Conservation (phyloP, 2,329 filamentous ascomycete species). For the Rugonectria rugulosa region DNA sequence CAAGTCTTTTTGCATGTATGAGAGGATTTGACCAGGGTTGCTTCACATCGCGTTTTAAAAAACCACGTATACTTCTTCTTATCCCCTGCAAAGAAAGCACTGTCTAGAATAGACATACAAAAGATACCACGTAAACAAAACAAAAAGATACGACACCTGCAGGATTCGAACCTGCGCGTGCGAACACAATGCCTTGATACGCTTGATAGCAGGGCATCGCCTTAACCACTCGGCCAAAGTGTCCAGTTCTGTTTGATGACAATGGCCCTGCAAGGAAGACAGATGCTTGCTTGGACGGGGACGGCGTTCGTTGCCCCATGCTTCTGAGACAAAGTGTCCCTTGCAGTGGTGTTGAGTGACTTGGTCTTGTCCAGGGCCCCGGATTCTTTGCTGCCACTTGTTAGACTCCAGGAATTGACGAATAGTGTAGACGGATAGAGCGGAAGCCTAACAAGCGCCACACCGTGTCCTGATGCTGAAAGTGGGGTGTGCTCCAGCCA, state of each 20-base stretch:
- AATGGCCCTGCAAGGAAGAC: background rate
- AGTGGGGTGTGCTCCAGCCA: conserved; percentile 35
- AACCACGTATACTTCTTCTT: too few relatives aligned
- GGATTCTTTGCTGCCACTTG: too few relatives aligned
- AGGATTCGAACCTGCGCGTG: conserved; percentile 21
- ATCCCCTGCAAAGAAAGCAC: too few relatives aligned
- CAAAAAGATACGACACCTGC: conserved; percentile 10
- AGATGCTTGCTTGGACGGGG: background rate
- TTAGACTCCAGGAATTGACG: too few relatives aligned
- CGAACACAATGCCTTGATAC: conserved; percentile 22
- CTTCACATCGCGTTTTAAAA: too few relatives aligned
- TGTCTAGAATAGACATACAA: background rate
- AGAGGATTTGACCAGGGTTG: too few relatives aligned
- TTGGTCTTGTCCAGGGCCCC: too few relatives aligned
- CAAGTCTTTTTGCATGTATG: too few relatives aligned
- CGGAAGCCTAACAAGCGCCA: background rate
- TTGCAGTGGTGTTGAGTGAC: too few relatives aligned
- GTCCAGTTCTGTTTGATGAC: conserved; percentile 7
- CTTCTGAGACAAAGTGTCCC: too few relatives aligned
- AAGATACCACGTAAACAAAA: background rate
- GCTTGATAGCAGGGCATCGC: conserved; percentile 19
- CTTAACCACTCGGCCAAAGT: conserved; percentile 22
- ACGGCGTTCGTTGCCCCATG: too few relatives aligned
- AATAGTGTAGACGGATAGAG: background rate
- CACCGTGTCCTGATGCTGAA: background rate